Percentiles rank a stretch among this genome's conserved stretches.
phyloP scores from a whole-genome alignment of 192 early-diverging fungal species.

The Backusella parvicylindrica region DNA sequence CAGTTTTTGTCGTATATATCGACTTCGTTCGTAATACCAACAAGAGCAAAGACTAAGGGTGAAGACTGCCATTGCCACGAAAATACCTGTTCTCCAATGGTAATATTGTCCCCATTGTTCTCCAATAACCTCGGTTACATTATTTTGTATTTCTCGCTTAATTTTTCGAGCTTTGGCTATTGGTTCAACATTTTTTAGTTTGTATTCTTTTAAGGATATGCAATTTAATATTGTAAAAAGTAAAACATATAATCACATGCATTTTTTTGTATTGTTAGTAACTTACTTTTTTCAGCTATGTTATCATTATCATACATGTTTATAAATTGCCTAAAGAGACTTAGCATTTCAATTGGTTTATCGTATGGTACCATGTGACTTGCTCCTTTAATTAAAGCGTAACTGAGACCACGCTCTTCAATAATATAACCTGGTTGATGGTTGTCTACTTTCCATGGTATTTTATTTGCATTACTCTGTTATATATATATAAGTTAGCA shows the following conservation, averaged over 20 bases:
- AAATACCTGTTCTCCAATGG: constrained; percentile 15
- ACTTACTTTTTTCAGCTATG: neutral
- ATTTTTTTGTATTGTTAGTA: neutral
- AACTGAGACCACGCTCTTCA: constrained; percentile 63
- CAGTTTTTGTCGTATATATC: neutral
- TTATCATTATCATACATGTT: neutral
- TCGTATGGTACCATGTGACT: constrained; percentile 93
- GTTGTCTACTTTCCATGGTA: constrained; percentile 51
- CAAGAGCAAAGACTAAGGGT: constrained; percentile 15
- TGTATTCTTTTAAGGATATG: neutral
- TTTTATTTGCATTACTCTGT: constrained; percentile 28
- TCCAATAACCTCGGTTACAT: neutral
- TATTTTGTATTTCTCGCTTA: neutral
- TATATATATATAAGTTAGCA: neutral
- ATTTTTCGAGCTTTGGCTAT: neutral
- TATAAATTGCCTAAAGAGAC: neutral
- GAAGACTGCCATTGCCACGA: constrained; percentile 19
- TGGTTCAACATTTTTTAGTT: neutral
- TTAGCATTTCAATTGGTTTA: constrained; percentile 62
- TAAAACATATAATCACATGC: neutral
- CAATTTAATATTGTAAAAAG: neutral
- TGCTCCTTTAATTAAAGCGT: constrained; percentile 78
- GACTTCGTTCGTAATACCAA: constrained; percentile 10
- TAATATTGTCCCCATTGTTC: constrained; percentile 20
- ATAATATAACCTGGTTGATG: constrained; percentile 39